These are phyloP conservation scores for Ustilago xerochloae DNA, from an alignment of 1,284 basidiomycete genomes.

Conservation along the genomic window DNA sequence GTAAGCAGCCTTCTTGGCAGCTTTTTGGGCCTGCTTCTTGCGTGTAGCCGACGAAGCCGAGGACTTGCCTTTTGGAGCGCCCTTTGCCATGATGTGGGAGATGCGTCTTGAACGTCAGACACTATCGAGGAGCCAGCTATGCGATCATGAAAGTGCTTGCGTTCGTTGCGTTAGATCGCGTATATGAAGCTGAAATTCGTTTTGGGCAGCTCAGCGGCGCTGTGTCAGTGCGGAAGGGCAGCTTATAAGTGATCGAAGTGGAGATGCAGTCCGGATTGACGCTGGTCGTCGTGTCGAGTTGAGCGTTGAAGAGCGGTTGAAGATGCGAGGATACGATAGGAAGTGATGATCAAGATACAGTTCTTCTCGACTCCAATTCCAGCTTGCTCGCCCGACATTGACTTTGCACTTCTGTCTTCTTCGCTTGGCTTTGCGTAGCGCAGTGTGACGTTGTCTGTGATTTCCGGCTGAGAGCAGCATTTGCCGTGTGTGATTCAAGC, in stretches of 20 bases:
- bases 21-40: constrained; percentile 66
- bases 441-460: constrained; percentile 24
- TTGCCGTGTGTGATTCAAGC: constrained; percentile 5
- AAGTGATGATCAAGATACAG: background rate
- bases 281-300: background rate
- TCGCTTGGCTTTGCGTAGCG: background rate
- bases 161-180: too few relatives aligned
- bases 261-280: too few relatives aligned
- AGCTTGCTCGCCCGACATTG: background rate
- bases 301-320: background rate
- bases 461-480: background rate
- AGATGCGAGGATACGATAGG: background rate
- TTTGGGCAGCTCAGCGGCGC: too few relatives aligned
- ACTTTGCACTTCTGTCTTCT: background rate
- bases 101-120: background rate
- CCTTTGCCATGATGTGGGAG: constrained; percentile 28
- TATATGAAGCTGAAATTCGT: too few relatives aligned
- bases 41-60: constrained; percentile 65
- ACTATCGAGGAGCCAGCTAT: background rate
- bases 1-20: constrained; percentile 56
- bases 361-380: constrained; percentile 7
- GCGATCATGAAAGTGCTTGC: background rate
- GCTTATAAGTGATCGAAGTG: too few relatives aligned
- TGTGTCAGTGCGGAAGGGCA: too few relatives aligned
- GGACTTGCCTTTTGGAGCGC: constrained; percentile 59